Base-by-base conservation (phyloP, 1,139 yeast genomes). In the Ogataea hybrid region DNA sequence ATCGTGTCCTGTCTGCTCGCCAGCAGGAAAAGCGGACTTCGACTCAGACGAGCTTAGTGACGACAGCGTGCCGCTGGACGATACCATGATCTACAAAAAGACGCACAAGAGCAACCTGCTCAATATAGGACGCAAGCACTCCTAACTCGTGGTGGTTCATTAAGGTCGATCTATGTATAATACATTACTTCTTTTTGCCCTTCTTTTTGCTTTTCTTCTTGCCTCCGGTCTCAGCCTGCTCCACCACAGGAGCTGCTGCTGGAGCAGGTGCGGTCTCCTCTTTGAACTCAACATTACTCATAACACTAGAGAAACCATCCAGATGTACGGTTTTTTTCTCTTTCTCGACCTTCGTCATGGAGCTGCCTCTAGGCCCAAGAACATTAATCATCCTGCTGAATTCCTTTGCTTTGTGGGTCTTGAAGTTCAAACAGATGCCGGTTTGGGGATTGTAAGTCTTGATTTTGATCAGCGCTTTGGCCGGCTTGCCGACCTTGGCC, bases 291-390 rank as follows among this genome's bases (percentile, higher is more conserved):
- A 37, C 46, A 33, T 51, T 48, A 15, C 63, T 52, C 53, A 62
- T 49, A 6, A 64, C 51, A 18, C 63, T 52, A 5, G 64, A 51
- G 28, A 62, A 51, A 0, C 68, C 68, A 41, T 58, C 50, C 16
- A 53, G 44, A 31, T 52, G 49, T 11, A 49, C 42, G 16, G 45
- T 44, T 37, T 41, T 47, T 41, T 28, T 41, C 15, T 12, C 49
- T 25, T 32, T 39, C n/a, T 17, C 35, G 16, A 21, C 37, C 21
- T 35, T 43, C 20, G 42, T 47, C 40, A 40, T 27, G 28, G 51
- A 23, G 33, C 45, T 84, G 3, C 94, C 92, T 47, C 77, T 73
- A 4, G 97, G 96, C 0, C 97, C 97, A 39, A 89, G 60, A n/a
- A 90, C 88, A 28, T 87, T 79, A 60, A 88, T 67, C 25, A 90